Base-by-base conservation (phyloP, 306 rosid genomes). In the Citrullus colocynthis region DNA sequence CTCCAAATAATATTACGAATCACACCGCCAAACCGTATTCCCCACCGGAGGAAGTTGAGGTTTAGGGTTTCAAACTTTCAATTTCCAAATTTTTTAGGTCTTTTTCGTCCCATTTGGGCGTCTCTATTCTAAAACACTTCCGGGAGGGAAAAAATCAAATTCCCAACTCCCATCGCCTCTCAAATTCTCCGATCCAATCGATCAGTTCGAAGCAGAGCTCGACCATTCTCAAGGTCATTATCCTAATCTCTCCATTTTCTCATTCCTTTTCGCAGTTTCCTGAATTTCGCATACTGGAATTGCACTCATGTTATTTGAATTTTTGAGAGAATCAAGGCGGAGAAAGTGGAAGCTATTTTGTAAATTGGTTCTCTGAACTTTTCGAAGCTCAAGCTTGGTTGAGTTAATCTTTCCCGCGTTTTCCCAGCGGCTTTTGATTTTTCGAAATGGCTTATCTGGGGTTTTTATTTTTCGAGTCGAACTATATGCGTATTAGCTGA, bases 111-210 rank as follows among this genome's bases (percentile, higher is more conserved):
- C n/a, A 12, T 70, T 21, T 10, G 55, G 18, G 76, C 76, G 39
- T 24, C 58, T 71, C 20, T 21, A 13, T 44, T 60, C 60, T 6
- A n/a, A 17, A 16, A 2, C 41, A 72, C 61, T 21, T 49, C 63
- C 30, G 85, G 82, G 86, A 85, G 92, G 92, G 86, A 85, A 86
- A 84, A 52, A 55, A 55, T 55, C 42, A 37, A 75, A 56, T 34
- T 21, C 51, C n/a, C 3, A 30, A 75, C n/a, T 4, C 39, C 30
- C 28, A 48, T 58, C 80, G 64, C 36, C 16, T 71, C 62, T 76
- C 82, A 1, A 45, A 77, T 63, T 57, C 76, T 78, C 44, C 62
- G 28, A 54, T 78, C 44, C 73, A 41, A 64, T 74, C 62, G 24
- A 56, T 48, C 16, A 32, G 17, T 20, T 9, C 15, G n/a, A 21